phyloP scores from a whole-genome alignment of 1,284 basidiomycete species.

The Fomitopsis betulina region DNA sequence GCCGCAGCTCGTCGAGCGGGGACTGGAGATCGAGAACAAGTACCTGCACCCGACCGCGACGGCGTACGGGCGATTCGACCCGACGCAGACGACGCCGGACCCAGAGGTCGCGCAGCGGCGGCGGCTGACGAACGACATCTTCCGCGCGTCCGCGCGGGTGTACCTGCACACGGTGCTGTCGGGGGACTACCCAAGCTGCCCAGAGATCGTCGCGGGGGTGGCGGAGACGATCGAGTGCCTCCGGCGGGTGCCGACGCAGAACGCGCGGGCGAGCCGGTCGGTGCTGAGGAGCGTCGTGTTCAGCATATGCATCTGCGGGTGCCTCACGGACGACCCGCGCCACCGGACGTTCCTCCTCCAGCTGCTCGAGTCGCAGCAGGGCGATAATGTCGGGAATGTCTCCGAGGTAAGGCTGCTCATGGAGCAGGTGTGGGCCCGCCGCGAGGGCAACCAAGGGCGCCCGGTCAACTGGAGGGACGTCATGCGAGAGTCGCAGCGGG shows the following conservation, averaged over 20 bases:
- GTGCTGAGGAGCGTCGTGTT: slow-evolving; percentile 78
- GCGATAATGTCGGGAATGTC: slow-evolving; percentile 58
- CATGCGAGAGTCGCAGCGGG: slow-evolving; percentile 38
- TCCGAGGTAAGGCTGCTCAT: slow-evolving; percentile 52
- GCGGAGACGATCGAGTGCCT: slow-evolving; percentile 51
- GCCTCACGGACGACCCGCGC: slow-evolving; percentile 48
- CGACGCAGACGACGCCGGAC: slow-evolving; percentile 7
- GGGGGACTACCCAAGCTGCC: slow-evolving; percentile 58
- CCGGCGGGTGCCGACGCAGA: slow-evolving; percentile 35
- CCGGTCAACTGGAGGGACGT: slow-evolving; percentile 59
- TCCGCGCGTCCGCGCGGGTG: slow-evolving; percentile 66
- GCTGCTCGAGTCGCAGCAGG: slow-evolving; percentile 46
- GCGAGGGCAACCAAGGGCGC: slow-evolving; percentile 21
- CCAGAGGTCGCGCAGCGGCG: slow-evolving; percentile 38
- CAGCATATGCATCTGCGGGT: slow-evolving; percentile 67
- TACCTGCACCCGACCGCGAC: slow-evolving; percentile 25
- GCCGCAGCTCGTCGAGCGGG: slow-evolving; percentile 51
- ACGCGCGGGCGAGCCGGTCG: slow-evolving; percentile 39
- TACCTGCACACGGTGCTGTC: slow-evolving; percentile 71
- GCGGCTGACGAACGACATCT: slow-evolving; percentile 59
- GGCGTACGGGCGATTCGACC: slow-evolving; percentile 14
- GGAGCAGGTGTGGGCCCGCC: slow-evolving; percentile 50
- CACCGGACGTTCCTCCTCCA: slow-evolving; percentile 42
- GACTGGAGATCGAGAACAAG: slow-evolving; percentile 45
- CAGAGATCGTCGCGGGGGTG: slow-evolving; percentile 54